Evolutionary conservation across 139 green algal species (phyloP).

Genomic region (Edaphochlamys debaryana): DNA sequence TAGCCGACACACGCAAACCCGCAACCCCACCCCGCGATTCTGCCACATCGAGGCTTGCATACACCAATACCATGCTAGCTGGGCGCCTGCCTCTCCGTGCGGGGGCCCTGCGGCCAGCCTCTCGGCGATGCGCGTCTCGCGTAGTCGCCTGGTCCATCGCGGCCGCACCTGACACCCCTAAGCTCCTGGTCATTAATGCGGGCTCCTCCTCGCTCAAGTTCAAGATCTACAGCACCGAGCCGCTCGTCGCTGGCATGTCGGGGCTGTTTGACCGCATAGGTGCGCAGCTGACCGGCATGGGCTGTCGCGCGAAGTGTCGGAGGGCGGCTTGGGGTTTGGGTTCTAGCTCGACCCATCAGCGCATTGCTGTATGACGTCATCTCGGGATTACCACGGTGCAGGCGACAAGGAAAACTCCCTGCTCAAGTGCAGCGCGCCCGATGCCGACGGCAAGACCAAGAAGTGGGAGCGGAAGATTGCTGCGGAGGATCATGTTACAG

Average conservation of each 20-base stretch:
- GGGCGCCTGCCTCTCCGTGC: too few relatives aligned
- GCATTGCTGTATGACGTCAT: not conserved
- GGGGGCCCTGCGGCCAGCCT: too few relatives aligned
- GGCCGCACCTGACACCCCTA: too few relatives aligned
- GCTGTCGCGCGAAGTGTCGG: not conserved
- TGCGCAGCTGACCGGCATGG: not conserved
- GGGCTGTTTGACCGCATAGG: slow-evolving; percentile 82
- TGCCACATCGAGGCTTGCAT: too few relatives aligned
- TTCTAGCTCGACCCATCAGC: too few relatives aligned
- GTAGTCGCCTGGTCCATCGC: too few relatives aligned
- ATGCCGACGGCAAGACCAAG: not conserved
- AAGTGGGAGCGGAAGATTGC: slow-evolving; percentile 36
- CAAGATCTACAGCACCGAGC: slow-evolving; percentile 65
- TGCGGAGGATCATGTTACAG: slow-evolving; percentile 60
- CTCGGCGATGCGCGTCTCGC: too few relatives aligned
- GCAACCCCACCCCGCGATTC: too few relatives aligned
- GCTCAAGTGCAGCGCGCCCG: slow-evolving; percentile 8
- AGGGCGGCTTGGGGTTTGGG: too few relatives aligned
- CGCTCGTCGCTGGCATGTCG: slow-evolving; percentile 52
- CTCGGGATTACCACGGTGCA: not conserved
- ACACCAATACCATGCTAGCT: too few relatives aligned
- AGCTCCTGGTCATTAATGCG: slow-evolving; percentile 77
- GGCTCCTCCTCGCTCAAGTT: slow-evolving; percentile 78
- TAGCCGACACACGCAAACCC: too few relatives aligned
- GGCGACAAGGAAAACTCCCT: slow-evolving; percentile 29